A percentile compares a stretch with the other conserved stretches of the same genome.
Conservation (phyloP, 192 early-diverging fungal species). For the Entomortierella lignicola region DNA sequence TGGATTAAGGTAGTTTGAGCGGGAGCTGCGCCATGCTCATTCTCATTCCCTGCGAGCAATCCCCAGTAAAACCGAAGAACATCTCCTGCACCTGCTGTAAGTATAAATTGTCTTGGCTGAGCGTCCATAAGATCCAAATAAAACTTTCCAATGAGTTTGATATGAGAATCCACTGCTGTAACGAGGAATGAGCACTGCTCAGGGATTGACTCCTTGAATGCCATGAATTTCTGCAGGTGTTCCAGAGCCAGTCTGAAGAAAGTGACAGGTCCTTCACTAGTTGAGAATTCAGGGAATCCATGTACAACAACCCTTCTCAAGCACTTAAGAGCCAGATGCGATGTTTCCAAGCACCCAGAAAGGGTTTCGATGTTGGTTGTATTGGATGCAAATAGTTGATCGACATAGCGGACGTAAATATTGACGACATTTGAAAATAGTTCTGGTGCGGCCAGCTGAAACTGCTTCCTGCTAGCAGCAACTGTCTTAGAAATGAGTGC, state of each 20-base stretch:
- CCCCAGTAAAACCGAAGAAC: constrained; percentile 84
- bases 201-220: constrained; percentile 50
- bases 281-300: constrained; percentile 73
- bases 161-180: constrained; percentile 58
- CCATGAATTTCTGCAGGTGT: constrained; percentile 67
- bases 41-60: constrained; percentile 54
- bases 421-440: constrained; percentile 74
- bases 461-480: constrained; percentile 68
- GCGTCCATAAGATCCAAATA: constrained; percentile 79
- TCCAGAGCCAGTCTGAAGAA: constrained; percentile 61
- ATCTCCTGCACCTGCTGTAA: constrained; percentile 66
- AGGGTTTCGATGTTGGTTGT: constrained; percentile 54
- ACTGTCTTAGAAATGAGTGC: constrained; percentile 77
- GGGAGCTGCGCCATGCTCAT: constrained; percentile 28
- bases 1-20: constrained; percentile 72
- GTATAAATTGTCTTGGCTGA: constrained; percentile 73
- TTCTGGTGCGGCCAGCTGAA: constrained; percentile 76
- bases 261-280: constrained; percentile 64
- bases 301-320: constrained; percentile 83
- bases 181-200: constrained; percentile 51
- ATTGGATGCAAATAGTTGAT: constrained; percentile 61
- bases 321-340: constrained; percentile 76
- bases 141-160: constrained; percentile 80
- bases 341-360: constrained; percentile 64
- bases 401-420: constrained; percentile 72